Evolutionary conservation across 1,139 yeast species (phyloP), one percentile per base, ranked within the genome.

Genomic region (Nakaseomyces delphensis): DNA sequence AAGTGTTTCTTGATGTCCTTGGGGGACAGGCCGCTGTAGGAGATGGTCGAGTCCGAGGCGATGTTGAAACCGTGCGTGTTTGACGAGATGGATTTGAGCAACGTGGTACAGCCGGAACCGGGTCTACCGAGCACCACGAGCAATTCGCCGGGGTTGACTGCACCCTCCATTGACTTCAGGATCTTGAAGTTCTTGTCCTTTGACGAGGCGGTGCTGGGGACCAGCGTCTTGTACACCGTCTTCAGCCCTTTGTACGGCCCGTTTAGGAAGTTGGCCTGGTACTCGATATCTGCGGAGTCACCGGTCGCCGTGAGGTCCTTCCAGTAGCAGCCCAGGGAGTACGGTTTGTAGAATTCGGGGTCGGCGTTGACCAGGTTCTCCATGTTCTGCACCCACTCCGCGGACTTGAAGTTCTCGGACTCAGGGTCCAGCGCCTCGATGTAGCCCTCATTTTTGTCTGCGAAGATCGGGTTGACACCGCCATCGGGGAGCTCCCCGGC

Each of bases 101-200:
- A 69, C 3, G 93, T 81, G 1, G 91, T 73, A 63, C 91, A 83
- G 43, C 93, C 93, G 27, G 85, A 75, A 58, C 89, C 89, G 1
- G 89, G 89, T 59, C 86, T 73, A 41, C 89, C 89, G 27, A 81
- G 64, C 2, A 81, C 89, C 40, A 82, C 84, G 6, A 83, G 74
- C 40, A 82, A 67, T 52, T 80, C 82, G 43, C 91, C 87, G 0
- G 87, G 83, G 40, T 66, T 66, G 49, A 79, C 67, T 5, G 77
- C 53, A 28, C 81, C 86, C 49, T 79, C 83, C 76, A 79, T 75
- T 13, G 77, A 68, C 53, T 74, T 72, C 50, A 79, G 42, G 48
- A 81, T 81, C 46, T 79, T 79, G 70, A 76, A 52, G 21, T 51
- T 49, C 38, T 54, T 50, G 27, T 33, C 37, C 37, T 33, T 33